Percentiles rank a stretch among this genome's conserved stretches.
phyloP scores from a whole-genome alignment of 306 rosid species.

The Malus fusca region DNA sequence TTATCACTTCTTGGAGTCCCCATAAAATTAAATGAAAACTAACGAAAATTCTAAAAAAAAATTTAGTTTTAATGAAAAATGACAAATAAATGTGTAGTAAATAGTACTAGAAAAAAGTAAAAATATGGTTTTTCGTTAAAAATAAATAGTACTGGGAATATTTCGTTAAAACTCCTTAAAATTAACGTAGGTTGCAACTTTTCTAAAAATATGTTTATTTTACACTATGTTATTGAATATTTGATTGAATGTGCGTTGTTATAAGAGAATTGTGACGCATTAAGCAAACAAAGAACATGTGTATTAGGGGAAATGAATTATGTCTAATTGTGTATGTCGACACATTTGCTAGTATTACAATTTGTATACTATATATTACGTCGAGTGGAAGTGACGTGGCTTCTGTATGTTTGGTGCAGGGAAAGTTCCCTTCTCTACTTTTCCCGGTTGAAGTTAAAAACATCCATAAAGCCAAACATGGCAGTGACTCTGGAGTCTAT shows the following conservation, averaged over 20 bases:
- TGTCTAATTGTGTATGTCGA: too few relatives aligned
- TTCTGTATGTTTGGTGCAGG: constrained; percentile 31
- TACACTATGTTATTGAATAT: neutral
- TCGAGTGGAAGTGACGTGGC: neutral
- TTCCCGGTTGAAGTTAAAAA: constrained; percentile 67
- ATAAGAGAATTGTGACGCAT: neutral
- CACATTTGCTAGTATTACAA: neutral
- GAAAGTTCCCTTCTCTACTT: constrained; percentile 49
- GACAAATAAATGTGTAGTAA: too few relatives aligned
- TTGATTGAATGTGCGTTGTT: neutral
- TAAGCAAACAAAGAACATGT: neutral
- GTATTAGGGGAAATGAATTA: neutral
- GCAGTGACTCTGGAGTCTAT: constrained; percentile 83
- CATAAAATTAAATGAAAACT: too few relatives aligned
- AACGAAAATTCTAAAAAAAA: too few relatives aligned
- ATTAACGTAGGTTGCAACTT: neutral
- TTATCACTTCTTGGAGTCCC: too few relatives aligned
- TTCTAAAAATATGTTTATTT: too few relatives aligned
- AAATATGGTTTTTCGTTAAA: too few relatives aligned
- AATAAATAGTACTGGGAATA: rapidly evolving
- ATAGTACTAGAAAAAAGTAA: too few relatives aligned
- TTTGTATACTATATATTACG: too few relatives aligned
- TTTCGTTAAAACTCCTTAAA: too few relatives aligned
- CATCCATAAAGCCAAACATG: constrained; percentile 54
- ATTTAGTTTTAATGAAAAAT: too few relatives aligned